These are phyloP conservation scores for Fonsecaea erecta DNA, from an alignment of 2,329 filamentous ascomycete species.

Conservation along the genomic window DNA sequence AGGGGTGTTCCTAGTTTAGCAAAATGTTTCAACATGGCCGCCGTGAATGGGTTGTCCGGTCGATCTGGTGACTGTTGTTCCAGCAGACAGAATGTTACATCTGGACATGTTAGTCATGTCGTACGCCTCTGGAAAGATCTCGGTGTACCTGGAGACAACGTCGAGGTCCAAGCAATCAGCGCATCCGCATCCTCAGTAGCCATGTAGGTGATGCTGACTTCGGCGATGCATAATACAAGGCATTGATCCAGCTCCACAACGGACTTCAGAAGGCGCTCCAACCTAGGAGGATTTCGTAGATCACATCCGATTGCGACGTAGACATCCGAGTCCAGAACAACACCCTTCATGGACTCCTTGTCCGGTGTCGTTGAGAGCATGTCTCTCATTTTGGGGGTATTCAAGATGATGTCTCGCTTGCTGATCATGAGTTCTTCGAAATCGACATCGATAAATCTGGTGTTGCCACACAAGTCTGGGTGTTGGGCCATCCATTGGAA, in stretches of 20 bases:
- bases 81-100: conserved; percentile 80
- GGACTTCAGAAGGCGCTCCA: conserved; percentile 64
- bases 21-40: conserved; percentile 38
- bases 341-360: conserved; percentile 9
- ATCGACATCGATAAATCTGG: conserved; percentile 37
- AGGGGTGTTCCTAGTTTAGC: conserved; percentile 37
- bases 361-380: conserved; percentile 28
- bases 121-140: neutral
- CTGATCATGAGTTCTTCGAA: conserved; percentile 38
- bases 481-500: conserved; percentile 79
- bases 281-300: conserved; percentile 65
- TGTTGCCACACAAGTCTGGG: conserved; percentile 48
- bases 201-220: conserved; percentile 93
- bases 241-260: conserved; percentile 64
- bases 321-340: conserved; percentile 34
- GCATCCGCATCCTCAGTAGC: conserved; percentile 71
- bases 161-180: conserved; percentile 77
- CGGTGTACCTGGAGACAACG: conserved; percentile 66
- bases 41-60: conserved; percentile 74
- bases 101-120: conserved; percentile 29
- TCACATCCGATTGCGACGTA: conserved; percentile 38
- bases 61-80: conserved; percentile 86
- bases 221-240: conserved; percentile 78
- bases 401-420: conserved; percentile 36
- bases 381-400: conserved; percentile 35